Base-by-base conservation (phyloP, 768 basidiomycete species). In the Sistotremastrum niveocremeum region DNA sequence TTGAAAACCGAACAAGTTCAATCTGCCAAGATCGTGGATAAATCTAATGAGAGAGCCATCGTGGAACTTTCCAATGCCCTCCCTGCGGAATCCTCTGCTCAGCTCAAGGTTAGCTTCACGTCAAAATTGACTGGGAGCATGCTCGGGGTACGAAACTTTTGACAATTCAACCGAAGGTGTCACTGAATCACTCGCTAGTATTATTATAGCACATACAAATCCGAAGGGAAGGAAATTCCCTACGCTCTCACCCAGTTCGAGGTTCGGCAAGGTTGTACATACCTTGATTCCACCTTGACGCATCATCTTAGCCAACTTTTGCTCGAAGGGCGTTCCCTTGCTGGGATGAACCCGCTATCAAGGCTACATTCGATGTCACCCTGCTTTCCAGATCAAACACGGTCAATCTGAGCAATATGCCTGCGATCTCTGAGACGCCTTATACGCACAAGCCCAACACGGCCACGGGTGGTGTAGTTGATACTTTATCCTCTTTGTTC, bases 341-440 rank as follows among this genome's bases (percentile, higher is more conserved):
- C 66, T 94, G 87, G 86, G 93, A 95, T 58, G 91, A 95, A 58
- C 94, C 93, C 10, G 70, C 77, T 35, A 69, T 93, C 53, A 97
- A 97, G 61, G 83, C 90, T 0, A 89, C 81, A 2, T 86, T 82
- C 58, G 56, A 72, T 0, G 66, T 90, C 49, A 81, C 80, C 9
- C 69, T 93, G 71, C 71, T 93, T 55, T 86, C 88, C n/a, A 77
- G 79, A 49, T 68, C 65, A 6, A 75, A 77, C 51, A 82, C 84
- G 4, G 76, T 79, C 57, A 84, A 75, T 59, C 66, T 98, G 50
- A 81, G 79, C 66, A 98, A 97, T 65, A 94, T 90, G 86, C 72
- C 86, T 12, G 76, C 71, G 11, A 59, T 69, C 42, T 79, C 76
- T n/a, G 79, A 86, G 54, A 67, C 71, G 43, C 60, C 60, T 33